Percentiles rank a stretch among this genome's conserved stretches.
These are phyloP conservation scores for Medicago lupulina DNA, from an alignment of 306 rosid species.

Conservation along the genomic window DNA sequence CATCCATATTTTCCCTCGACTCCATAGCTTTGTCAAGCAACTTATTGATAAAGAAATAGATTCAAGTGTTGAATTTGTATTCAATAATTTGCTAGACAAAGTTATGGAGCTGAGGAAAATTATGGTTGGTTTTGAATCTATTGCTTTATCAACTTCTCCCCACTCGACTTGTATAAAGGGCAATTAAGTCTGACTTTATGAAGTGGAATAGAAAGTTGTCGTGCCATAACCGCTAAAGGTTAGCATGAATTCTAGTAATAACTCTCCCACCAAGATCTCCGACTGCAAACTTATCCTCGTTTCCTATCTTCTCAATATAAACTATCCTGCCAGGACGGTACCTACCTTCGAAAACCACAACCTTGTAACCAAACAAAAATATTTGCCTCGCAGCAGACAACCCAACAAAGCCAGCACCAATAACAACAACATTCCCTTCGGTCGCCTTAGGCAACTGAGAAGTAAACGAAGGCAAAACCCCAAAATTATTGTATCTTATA, in stretches of 20 bases:
- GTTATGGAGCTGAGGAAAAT: constrained; percentile 87
- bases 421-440: constrained; percentile 72
- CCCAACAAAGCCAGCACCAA: constrained; percentile 95
- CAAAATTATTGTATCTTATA: constrained; percentile 87
- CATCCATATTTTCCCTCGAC: constrained; percentile 83
- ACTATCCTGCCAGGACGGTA: constrained; percentile 91
- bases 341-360: constrained; percentile 84
- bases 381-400: constrained; percentile 94
- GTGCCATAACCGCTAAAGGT: constrained; percentile 90
- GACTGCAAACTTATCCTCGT: constrained; percentile 65
- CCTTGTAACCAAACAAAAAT: constrained; percentile 82
- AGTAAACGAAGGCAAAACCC: constrained; percentile 72
- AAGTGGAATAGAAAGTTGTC: constrained; percentile 91
- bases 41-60: constrained; percentile 62
- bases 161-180: constrained; percentile 85
- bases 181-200: constrained; percentile 92
- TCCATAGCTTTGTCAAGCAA: constrained; percentile 93
- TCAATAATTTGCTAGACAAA: constrained; percentile 88
- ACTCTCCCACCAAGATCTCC: constrained; percentile 91
- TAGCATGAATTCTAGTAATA: constrained; percentile 92
- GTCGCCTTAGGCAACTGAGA: constrained; percentile 66
- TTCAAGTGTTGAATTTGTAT: constrained; percentile 65
- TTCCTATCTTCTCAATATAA: constrained; percentile 85
- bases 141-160: constrained; percentile 60
- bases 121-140: constrained; percentile 81